These are phyloP conservation scores for Starmerella ratchasimensis DNA, from an alignment of 805 yeast genomes.

Conservation along the genomic window DNA sequence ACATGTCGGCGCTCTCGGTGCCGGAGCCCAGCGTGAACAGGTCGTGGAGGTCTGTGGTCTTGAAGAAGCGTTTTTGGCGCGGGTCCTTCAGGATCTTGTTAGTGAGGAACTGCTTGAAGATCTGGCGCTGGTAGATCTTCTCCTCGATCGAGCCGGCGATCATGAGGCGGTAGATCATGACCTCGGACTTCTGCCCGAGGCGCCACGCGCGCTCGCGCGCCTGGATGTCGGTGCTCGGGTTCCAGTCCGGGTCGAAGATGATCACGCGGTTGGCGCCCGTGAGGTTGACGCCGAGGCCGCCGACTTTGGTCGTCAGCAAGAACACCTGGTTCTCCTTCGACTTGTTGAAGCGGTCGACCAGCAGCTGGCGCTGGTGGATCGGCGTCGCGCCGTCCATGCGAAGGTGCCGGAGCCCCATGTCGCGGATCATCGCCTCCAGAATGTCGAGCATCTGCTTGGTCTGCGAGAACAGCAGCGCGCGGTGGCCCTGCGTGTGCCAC, in stretches of 20 bases:
- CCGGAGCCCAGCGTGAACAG: constrained; percentile 65
- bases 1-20: constrained; percentile 55
- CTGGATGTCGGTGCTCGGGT: constrained; percentile 93
- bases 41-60: constrained; percentile 82
- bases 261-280: constrained; percentile 94
- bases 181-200: constrained; percentile 85
- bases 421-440: constrained; percentile 49
- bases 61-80: constrained; percentile 82
- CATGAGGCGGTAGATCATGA: constrained; percentile 79
- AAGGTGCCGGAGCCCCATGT: constrained; percentile 37
- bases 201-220: constrained; percentile 98
- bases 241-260: constrained; percentile 96
- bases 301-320: constrained; percentile 83
- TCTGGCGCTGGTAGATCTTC: constrained; percentile 91
- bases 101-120: constrained; percentile 84
- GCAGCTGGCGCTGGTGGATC: constrained; percentile 55
- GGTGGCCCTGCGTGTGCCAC: constrained; percentile 68
- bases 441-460: constrained; percentile 90
- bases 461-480: constrained; percentile 78
- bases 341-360: constrained; percentile 70
- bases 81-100: constrained; percentile 93
- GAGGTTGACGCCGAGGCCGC: constrained; percentile 85
- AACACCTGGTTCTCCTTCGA: constrained; percentile 49
- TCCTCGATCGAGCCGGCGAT: constrained; percentile 94
- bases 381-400: constrained; percentile 94